These are phyloP conservation scores for Hortaea werneckii DNA, from an alignment of 2,329 filamentous ascomycete species.

Conservation along the genomic window DNA sequence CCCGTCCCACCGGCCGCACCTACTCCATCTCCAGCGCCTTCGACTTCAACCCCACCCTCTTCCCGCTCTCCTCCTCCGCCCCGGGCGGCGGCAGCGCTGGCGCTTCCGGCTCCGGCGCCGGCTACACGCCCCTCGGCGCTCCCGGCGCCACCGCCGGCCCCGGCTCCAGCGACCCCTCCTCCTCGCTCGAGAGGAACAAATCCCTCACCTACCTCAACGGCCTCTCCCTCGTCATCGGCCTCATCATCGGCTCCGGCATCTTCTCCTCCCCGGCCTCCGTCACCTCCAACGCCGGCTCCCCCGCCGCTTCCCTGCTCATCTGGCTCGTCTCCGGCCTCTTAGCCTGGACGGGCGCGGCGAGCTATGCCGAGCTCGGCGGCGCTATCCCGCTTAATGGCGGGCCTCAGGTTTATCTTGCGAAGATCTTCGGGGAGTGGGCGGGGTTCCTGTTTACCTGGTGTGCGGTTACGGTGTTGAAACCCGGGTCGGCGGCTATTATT, in stretches of 20 bases:
- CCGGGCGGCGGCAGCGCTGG: constrained; percentile 61
- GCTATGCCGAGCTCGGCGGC: constrained; percentile 89
- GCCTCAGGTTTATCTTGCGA: constrained; percentile 84
- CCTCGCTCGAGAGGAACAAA: constrained; percentile 90
- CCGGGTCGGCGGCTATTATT: constrained; percentile 86
- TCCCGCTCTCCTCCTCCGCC: constrained; percentile 76
- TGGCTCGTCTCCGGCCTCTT: constrained; percentile 87
- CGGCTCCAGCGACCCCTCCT: too few species aligned
- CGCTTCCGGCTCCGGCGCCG: constrained; percentile 49
- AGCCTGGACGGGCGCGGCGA: constrained; percentile 91
- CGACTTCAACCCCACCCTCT: constrained; percentile 87
- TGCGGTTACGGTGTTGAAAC: constrained; percentile 86
- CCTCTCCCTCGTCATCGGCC: constrained; percentile 75
- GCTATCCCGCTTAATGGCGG: constrained; percentile 94
- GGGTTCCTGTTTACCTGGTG: constrained; percentile 97
- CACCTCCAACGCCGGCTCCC: constrained; percentile 81
- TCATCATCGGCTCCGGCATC: constrained; percentile 94
- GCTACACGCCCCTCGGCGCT: constrained; percentile 75
- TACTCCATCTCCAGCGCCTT: constrained; percentile 91
- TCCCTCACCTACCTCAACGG: constrained; percentile 92
- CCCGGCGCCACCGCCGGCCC: constrained; percentile 44
- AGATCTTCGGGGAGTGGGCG: constrained; percentile 88
- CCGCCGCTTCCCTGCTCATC: constrained; percentile 79
- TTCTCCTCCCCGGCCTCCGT: constrained; percentile 93
- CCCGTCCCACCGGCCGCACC: constrained; percentile 48